Percentiles rank a stretch among this genome's conserved stretches.
Evolutionary conservation across 2,329 filamentous ascomycete genomes (phyloP).

Genomic region (Huntiella abstrusa): DNA sequence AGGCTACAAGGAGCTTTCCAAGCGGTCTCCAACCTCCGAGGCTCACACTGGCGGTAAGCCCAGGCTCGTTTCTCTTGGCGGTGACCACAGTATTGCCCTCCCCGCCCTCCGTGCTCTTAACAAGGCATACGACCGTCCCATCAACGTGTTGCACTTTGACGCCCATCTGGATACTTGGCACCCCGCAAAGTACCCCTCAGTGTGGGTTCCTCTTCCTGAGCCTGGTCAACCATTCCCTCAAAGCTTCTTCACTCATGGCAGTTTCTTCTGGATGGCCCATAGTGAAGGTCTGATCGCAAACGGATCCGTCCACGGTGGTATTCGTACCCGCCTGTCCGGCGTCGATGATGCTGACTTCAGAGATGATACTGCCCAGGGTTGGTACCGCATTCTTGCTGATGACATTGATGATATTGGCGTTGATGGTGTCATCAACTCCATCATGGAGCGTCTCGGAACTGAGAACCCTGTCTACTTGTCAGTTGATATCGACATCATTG

Average conservation of each 20-base stretch:
- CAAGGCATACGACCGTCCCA: slow-evolving; percentile 38
- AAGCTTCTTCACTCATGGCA: slow-evolving; percentile 63
- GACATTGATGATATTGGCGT: slow-evolving; percentile 73
- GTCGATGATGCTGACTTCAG: slow-evolving; percentile 45
- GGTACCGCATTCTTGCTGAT: slow-evolving; percentile 58
- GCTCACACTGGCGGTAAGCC: slow-evolving; percentile 17
- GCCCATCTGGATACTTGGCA: slow-evolving; percentile 73
- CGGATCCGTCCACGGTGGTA: slow-evolving; percentile 58
- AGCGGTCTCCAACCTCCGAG: slow-evolving; percentile 19
- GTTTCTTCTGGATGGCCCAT: slow-evolving; percentile 79
- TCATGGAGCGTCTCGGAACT: slow-evolving; percentile 52
- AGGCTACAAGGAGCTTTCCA: slow-evolving; percentile 52
- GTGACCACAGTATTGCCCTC: slow-evolving; percentile 53
- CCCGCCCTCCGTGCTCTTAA: slow-evolving; percentile 49
- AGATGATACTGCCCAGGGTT: slow-evolving; percentile 53
- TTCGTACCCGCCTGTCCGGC: slow-evolving; percentile 56
- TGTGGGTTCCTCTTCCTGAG: slow-evolving; percentile 40
- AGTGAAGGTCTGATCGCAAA: slow-evolving; percentile 65
- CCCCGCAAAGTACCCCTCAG: slow-evolving; percentile 57
- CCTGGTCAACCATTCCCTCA: slow-evolving; percentile 16
- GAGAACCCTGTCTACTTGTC: slow-evolving; percentile 65
- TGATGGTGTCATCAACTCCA: slow-evolving; percentile 47
- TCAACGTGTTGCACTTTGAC: slow-evolving; percentile 60
- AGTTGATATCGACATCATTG: slow-evolving; percentile 69
- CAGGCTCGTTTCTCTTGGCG: slow-evolving; percentile 50